Conservation (phyloP, 2,329 filamentous ascomycete genomes). For the Clonostachys solani region DNA sequence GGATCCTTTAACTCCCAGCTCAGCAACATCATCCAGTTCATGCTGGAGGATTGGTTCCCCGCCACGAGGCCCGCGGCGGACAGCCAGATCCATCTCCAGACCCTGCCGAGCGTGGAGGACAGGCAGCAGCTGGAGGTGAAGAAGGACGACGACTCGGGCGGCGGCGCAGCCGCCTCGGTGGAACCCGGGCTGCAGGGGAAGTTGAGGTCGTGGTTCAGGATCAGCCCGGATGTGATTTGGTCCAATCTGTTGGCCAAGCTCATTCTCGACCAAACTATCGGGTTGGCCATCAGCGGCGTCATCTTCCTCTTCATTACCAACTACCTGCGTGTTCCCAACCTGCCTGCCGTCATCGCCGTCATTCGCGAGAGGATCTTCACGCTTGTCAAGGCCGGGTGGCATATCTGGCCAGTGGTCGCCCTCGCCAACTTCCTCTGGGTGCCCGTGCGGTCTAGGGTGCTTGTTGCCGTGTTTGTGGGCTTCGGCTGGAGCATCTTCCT, state of each 20-base stretch:
- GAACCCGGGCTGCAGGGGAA: neutral
- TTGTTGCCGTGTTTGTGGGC: slow-evolving; percentile 26
- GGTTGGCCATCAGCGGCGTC: slow-evolving; percentile 23
- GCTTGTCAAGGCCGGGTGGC: slow-evolving; percentile 26
- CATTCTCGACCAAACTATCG: slow-evolving; percentile 28
- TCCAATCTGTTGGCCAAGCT: slow-evolving; percentile 25
- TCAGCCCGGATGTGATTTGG: slow-evolving; percentile 22
- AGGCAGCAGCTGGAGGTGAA: slow-evolving; percentile 10
- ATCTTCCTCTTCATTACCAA: slow-evolving; percentile 29
- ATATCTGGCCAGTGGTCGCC: slow-evolving; percentile 28
- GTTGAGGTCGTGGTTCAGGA: slow-evolving; percentile 6
- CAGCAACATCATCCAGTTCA: slow-evolving; percentile 25
- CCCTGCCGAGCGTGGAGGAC: slow-evolving; percentile 6
- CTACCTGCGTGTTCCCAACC: slow-evolving; percentile 18
- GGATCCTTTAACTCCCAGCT: slow-evolving; percentile 26
- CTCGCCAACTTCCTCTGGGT: slow-evolving; percentile 28
- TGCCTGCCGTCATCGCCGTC: slow-evolving; percentile 14
- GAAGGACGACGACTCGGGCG: slow-evolving; percentile 8
- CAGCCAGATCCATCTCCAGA: slow-evolving; percentile 9
- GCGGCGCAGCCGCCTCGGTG: neutral
- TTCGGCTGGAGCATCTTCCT: slow-evolving; percentile 31
- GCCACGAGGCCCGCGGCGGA: slow-evolving; percentile 10
- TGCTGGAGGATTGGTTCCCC: slow-evolving; percentile 27
- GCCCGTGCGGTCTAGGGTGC: slow-evolving; percentile 24
- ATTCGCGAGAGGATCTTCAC: slow-evolving; percentile 18